Evolutionary conservation across 169 alveolate species (phyloP).

Genomic region (Plasmodium gonderi): DNA sequence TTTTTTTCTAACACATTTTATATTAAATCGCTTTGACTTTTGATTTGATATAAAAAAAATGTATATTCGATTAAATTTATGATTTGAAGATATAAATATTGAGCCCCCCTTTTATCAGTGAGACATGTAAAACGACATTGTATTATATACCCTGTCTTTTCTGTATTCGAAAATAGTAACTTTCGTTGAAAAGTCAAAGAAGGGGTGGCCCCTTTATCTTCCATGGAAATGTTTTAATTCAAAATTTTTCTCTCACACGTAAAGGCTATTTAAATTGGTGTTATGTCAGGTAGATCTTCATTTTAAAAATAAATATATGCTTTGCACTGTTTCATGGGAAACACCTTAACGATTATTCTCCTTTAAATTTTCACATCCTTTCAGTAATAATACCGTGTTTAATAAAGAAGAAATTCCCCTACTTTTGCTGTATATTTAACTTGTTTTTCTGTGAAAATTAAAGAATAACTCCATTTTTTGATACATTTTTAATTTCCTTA

Average conservation of each 20-base stretch:
- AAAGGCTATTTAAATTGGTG: background rate
- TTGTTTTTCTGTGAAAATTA: background rate
- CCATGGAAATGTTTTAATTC: background rate
- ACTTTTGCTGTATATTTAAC: background rate
- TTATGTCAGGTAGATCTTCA: background rate
- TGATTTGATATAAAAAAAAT: background rate
- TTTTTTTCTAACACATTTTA: background rate
- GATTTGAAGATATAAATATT: background rate
- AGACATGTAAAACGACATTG: background rate
- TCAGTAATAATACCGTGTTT: background rate
- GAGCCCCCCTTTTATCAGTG: background rate
- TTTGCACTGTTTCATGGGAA: background rate
- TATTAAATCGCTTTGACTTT: background rate
- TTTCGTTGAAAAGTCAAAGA: background rate
- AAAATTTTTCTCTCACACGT: background rate
- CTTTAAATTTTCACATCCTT: background rate
- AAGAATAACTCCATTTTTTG: constrained; percentile 67
- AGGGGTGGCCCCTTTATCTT: background rate
- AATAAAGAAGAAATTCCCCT: background rate
- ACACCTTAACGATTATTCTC: background rate
- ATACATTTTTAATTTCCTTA: constrained; percentile 74
- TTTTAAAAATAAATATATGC: background rate
- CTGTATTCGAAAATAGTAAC: background rate
- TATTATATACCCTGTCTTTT: background rate
- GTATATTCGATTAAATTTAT: background rate